Conservation (phyloP, 257 asterid genomes). For the Lithospermum erythrorhizon region DNA sequence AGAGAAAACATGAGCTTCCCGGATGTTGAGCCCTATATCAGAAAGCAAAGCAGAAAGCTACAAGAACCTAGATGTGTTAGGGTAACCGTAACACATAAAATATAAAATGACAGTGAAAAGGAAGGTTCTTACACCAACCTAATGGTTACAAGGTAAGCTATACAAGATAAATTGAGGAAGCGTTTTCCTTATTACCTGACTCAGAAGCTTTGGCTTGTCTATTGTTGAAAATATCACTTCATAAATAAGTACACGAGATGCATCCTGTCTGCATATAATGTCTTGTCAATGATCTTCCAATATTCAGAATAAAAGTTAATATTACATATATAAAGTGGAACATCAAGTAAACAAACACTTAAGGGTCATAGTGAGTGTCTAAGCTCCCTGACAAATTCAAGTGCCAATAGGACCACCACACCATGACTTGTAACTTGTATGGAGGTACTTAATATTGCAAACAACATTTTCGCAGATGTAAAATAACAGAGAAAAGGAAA, state of each 20-base stretch:
- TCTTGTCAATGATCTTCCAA: slow-evolving; percentile 7
- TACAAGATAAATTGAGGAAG: slow-evolving; percentile 5
- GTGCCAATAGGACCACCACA: no score
- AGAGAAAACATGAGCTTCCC: slow-evolving; percentile 97
- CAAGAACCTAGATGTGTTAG: slow-evolving; percentile 11
- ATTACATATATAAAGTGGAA: neutral
- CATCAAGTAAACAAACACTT: no score
- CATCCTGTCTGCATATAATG: slow-evolving; percentile 51
- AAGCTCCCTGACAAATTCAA: no score
- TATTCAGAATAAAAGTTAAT: neutral
- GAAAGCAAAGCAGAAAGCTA: slow-evolving; percentile 97
- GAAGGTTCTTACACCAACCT: neutral
- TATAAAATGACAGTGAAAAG: neutral
- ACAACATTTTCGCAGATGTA: no score
- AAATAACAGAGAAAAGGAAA: neutral
- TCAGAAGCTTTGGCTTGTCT: slow-evolving; percentile 93
- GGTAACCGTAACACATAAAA: neutral
- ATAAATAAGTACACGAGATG: slow-evolving; percentile 39
- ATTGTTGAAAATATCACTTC: slow-evolving; percentile 78
- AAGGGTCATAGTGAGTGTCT: no score
- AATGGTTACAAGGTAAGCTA: slow-evolving; percentile 6
- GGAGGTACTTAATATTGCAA: no score
- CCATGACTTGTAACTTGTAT: no score
- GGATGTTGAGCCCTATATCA: slow-evolving; percentile 86
- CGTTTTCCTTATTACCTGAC: slow-evolving; percentile 48